Evolutionary conservation across 192 early-diverging fungal genomes (phyloP).

Genomic region (Linnemannia zychae): DNA sequence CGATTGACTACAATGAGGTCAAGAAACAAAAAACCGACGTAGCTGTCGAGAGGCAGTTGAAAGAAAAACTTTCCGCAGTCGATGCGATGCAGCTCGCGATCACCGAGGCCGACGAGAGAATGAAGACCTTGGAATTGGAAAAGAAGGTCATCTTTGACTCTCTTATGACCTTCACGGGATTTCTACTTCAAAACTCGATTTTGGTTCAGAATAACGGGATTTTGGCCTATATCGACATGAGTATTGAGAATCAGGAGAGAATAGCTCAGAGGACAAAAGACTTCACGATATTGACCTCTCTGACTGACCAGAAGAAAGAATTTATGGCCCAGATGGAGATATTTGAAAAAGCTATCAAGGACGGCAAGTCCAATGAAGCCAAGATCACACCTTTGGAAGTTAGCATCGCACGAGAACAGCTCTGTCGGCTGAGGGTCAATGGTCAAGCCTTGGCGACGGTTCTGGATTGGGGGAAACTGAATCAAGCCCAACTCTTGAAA

Average conservation of each 20-base stretch:
- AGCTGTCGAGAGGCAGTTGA: constrained; percentile 19
- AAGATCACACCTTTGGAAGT: constrained; percentile 23
- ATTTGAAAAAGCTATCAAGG: constrained; percentile 34
- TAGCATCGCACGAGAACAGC: constrained; percentile 10
- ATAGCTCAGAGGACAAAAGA: constrained; percentile 19
- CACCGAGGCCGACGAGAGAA: constrained; percentile 9
- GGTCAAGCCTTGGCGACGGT: constrained; percentile 36
- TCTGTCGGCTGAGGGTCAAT: constrained; percentile 27
- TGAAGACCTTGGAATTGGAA: constrained; percentile 25
- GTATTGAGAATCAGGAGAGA: constrained; percentile 26
- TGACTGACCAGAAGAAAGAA: constrained; percentile 12
- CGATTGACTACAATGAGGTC: constrained; percentile 12
- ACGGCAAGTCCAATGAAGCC: neutral
- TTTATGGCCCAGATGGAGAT: constrained; percentile 26
- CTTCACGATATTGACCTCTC: constrained; percentile 11
- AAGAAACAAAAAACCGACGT: constrained; percentile 27
- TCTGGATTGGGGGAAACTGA: constrained; percentile 19
- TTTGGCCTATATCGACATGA: constrained; percentile 38
- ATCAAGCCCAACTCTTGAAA: constrained; percentile 9
- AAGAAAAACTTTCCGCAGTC: constrained; percentile 10
- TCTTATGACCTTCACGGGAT: constrained; percentile 30
- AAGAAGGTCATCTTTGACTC: constrained; percentile 23
- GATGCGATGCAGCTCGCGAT: constrained; percentile 16
- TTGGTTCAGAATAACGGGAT: constrained; percentile 34
- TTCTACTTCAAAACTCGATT: constrained; percentile 52